Evolutionary conservation across 208 protist genomes (phyloP), one percentile per base, ranked within the genome.

Genomic region (Leishmania amazonensis): DNA sequence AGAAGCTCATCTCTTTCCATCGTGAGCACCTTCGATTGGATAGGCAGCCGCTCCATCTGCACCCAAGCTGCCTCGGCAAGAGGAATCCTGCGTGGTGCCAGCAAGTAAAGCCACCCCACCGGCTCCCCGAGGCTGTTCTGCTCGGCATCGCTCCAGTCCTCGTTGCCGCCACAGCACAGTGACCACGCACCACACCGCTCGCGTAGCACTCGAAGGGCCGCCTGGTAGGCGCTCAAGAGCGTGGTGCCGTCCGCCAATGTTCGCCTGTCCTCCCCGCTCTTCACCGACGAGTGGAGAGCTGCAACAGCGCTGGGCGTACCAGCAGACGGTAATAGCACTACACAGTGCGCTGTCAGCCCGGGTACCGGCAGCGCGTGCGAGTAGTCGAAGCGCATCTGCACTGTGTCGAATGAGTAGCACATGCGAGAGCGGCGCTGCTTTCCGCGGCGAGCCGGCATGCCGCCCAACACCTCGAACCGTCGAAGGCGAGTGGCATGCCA

Each of bases 401-500:
- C 62, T 11, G 81, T 81, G 64, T 91, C 83, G 77, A 88, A 93
- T 58, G 84, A 86, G 85, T 88, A 84, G 58, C 81, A 83, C 62
- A 86, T 84, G 76, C 90, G 83, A 31, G 85, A 91, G 76, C 88
- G 85, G 31, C 81, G 85, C 84, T 89, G 90, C 72, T 80, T 77
- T 1, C 85, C 87, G 11, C 81, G 83, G 0, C 87, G 83, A 0
- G 86, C 75, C 24, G 90, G 88, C 85, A 94, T 91, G 7, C 90
- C 88, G 54, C 88, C 86, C 0, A 88, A 47, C 58, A 94, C 85
- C 31, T 91, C 88, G 76, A 94, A 89, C 4, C 83, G 76, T 31
- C 28, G 13, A 31, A 94, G 72, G 19, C 72, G 75, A 60, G 72
- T 80, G 15, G 64, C 57, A 45, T 28, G 1, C 51, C 3, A n/a